phyloP scores from a whole-genome alignment of 768 basidiomycete species.

The Daedaleopsis sinensis region DNA sequence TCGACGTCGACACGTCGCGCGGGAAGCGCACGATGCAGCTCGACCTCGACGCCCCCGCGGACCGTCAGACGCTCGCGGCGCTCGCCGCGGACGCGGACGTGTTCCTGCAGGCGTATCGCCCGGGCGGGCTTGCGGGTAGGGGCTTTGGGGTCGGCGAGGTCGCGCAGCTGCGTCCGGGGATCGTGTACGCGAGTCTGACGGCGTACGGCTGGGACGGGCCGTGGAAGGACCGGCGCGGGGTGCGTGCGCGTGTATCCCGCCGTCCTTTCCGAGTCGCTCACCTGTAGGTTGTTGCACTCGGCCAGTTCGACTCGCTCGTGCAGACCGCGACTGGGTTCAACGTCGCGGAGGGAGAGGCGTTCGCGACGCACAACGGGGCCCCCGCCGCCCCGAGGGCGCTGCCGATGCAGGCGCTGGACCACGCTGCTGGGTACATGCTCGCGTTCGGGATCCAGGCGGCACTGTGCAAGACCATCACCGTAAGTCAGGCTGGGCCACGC shows the following conservation, averaged over 20 bases:
- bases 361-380: constrained; percentile 34
- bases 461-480: constrained; percentile 53
- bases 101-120: constrained; percentile 64
- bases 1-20: constrained; percentile 62
- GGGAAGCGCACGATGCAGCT: constrained; percentile 67
- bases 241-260: constrained; percentile 26
- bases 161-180: constrained; percentile 42
- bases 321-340: constrained; percentile 67
- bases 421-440: constrained; percentile 60
- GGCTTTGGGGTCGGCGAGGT: constrained; percentile 52
- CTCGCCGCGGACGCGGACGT: constrained; percentile 53
- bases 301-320: constrained; percentile 64
- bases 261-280: background rate
- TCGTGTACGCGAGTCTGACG: constrained; percentile 55
- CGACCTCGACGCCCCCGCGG: constrained; percentile 43
- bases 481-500: constrained; percentile 21
- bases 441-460: constrained; percentile 62
- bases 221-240: constrained; percentile 56
- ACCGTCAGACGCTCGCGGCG: constrained; percentile 35
- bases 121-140: constrained; percentile 48
- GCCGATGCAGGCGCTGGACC: constrained; percentile 63
- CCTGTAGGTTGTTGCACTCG: background rate
- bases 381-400: constrained; percentile 35
- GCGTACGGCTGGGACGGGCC: constrained; percentile 64
- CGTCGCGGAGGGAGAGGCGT: constrained; percentile 55